Evolutionary conservation across 345 rosid species (phyloP), one percentile per base, ranked within the genome.

Genomic region (Citrus australasica): DNA sequence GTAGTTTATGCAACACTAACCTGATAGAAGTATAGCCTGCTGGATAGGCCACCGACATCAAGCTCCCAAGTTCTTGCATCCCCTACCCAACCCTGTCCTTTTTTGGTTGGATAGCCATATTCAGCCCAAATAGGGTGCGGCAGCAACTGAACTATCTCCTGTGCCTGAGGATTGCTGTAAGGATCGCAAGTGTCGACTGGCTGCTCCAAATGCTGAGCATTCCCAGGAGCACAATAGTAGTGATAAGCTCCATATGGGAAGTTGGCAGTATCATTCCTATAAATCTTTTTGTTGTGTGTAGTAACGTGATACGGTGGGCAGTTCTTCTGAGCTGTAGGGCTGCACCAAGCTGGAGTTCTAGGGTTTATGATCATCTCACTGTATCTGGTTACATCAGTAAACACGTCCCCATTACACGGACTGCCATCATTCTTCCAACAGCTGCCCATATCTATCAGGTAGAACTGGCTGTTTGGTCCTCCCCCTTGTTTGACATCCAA

Each of bases 341-440:
- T 79, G 77, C 91, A 92, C 93, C 89, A 90, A 35, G 82, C 82
- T 66, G 75, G 24, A 1, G 85, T 84, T 58, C 66, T 78, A 0
- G 91, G 96, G 81, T 92, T 92, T 72, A 92, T 88, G 81, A 92
- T 93, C 95, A 85, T 88, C 79, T 85, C 94, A n/a, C 90, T 83
- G 76, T 93, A 93, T 79, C 93, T 80, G 13, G 98, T 93, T n/a
- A 92, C 93, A 28, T 93, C 95, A 2, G 93, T 86, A 4, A 79
- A 80, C 48, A 90, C 87, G 55, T 92, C 85, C 25, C 98, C 98
- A 28, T 93, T 79, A 35, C 98, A 92, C 0, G 90, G 88, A 48
- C 77, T n/a, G 1, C 98, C 97, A 21, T 90, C 83, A 78, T 92
- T 92, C 81, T 93, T 92, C 97, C 97, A 93, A 76, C 97, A 93